Percentiles rank a stretch among this genome's conserved stretches.
phyloP scores from a whole-genome alignment of 2,329 filamentous ascomycete species.

The Colletotrichum tanaceti region DNA sequence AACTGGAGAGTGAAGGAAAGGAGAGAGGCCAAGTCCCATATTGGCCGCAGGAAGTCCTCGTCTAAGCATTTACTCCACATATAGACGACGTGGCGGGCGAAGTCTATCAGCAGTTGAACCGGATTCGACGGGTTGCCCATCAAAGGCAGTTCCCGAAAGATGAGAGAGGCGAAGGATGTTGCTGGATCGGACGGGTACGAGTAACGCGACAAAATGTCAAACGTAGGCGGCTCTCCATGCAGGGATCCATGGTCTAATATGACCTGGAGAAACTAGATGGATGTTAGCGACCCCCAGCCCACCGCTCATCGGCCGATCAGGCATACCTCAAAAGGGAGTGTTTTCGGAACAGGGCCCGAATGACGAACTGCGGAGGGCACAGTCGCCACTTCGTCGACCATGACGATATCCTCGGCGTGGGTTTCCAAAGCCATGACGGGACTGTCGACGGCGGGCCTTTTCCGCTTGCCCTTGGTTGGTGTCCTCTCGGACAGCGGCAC shows the following conservation, averaged over 20 bases:
- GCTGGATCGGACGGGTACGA: conserved; percentile 72
- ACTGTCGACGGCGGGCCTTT: conserved; percentile 73
- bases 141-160: conserved; percentile 74
- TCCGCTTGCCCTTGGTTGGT: conserved; percentile 78
- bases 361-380: neutral
- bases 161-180: conserved; percentile 72
- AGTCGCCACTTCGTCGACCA: conserved; percentile 47
- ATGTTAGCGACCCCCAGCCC: conserved; percentile 42
- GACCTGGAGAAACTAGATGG: conserved; percentile 66
- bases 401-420: conserved; percentile 56
- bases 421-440: conserved; percentile 72
- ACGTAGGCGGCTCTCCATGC: conserved; percentile 68
- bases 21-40: conserved; percentile 74
- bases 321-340: conserved; percentile 59
- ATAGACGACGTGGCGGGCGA: conserved; percentile 71
- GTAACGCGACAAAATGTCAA: conserved; percentile 75
- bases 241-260: conserved; percentile 71
- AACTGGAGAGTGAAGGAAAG: conserved; percentile 72
- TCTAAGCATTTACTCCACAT: conserved; percentile 76
- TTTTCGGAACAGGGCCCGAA: conserved; percentile 25
- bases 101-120: conserved; percentile 70
- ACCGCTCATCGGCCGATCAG: neutral
- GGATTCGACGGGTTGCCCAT: conserved; percentile 63
- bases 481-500: conserved; percentile 63
- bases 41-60: conserved; percentile 71